Percentiles rank a stretch among this genome's conserved stretches.
These are phyloP conservation scores for Flaveria floridana DNA, from an alignment of 140 eudicot species.

Conservation along the genomic window DNA sequence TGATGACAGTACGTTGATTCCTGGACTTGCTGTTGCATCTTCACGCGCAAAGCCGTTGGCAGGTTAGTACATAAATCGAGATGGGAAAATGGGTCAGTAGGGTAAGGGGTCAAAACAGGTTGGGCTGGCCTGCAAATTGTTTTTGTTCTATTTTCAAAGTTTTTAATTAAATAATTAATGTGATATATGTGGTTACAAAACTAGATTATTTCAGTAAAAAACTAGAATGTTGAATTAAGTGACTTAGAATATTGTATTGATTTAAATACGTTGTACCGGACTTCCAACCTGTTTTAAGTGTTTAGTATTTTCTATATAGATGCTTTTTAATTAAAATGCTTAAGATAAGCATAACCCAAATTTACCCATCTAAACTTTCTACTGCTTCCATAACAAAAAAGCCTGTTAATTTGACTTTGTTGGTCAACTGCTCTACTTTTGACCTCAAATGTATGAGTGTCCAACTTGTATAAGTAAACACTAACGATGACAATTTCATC, in stretches of 20 bases:
- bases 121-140: not conserved
- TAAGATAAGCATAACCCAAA: not conserved
- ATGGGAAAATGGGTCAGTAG: slow-evolving; percentile 12
- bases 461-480: not conserved
- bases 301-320: not conserved
- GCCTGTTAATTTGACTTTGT: slow-evolving; percentile 11
- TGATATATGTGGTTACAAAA: not conserved
- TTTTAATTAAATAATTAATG: not conserved
- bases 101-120: not conserved
- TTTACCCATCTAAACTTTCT: not conserved
- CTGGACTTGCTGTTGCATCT: slow-evolving; percentile 89
- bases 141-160: not conserved
- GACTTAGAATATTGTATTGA: too few species aligned
- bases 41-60: slow-evolving; percentile 87
- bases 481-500: not conserved
- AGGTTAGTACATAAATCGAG: slow-evolving; percentile 44
- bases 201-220: not conserved
- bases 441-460: not conserved
- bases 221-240: not conserved
- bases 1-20: slow-evolving; percentile 66
- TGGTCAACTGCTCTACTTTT: slow-evolving; percentile 8
- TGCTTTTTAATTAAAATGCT: not conserved
- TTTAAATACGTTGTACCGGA: not conserved
- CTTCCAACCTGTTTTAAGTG: not conserved
- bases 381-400: slow-evolving; percentile 3